Conservation (phyloP, 1,284 basidiomycete genomes). For the Pisolithus thermaeus region DNA sequence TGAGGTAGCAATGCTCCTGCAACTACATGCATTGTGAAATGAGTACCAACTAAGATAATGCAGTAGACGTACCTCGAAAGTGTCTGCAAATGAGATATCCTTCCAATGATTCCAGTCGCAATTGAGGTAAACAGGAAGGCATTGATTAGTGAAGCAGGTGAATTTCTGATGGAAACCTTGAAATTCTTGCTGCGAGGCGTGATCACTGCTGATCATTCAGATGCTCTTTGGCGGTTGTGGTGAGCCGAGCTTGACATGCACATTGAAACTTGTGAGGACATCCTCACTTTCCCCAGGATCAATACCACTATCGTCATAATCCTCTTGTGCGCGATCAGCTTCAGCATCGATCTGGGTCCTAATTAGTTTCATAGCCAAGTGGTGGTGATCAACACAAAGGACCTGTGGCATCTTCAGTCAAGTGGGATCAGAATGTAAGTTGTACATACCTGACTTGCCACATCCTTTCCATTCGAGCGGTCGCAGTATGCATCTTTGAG, state of each 20-base stretch:
- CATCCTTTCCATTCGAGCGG: conserved; percentile 29
- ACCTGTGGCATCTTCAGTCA: conserved; percentile 9
- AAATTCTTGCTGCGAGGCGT: not conserved
- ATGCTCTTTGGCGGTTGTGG: not conserved
- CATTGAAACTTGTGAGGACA: not conserved
- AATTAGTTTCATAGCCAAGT: not conserved
- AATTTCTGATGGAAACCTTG: not conserved
- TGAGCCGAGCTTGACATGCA: conserved; percentile 1
- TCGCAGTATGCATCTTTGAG: conserved; percentile 23
- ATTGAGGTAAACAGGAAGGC: not conserved
- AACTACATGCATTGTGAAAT: too few species aligned
- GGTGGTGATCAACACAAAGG: not conserved
- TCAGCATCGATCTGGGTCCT: not conserved
- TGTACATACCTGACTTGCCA: conserved; percentile 25
- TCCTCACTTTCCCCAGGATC: not conserved
- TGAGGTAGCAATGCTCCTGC: too few species aligned
- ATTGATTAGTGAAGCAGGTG: not conserved
- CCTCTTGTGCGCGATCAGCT: not conserved
- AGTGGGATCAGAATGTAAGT: not conserved
- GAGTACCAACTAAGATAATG: not conserved
- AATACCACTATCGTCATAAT: not conserved
- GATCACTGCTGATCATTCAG: not conserved
- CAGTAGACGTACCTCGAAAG: not conserved
- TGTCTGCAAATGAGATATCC: not conserved
- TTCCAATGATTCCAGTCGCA: not conserved